Conservation (phyloP, 2,329 filamentous ascomycete species). For the Sporothrix pseudoabietina region DNA sequence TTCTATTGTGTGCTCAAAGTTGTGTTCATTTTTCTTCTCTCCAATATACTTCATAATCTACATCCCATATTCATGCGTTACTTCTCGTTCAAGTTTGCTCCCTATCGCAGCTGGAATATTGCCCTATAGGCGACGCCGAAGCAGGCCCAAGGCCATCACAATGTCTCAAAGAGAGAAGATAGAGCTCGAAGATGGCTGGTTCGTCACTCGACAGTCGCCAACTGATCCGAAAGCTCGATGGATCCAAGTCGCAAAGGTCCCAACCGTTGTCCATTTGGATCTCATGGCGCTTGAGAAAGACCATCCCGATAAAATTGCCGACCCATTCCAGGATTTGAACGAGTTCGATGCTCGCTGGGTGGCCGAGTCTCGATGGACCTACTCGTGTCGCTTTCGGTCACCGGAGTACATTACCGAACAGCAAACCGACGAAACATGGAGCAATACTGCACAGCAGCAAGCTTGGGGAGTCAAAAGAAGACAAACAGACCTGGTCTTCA, state of each 20-base stretch:
- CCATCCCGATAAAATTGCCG: conserved; percentile 56
- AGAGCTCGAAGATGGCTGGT: conserved; percentile 36
- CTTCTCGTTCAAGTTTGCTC: not conserved
- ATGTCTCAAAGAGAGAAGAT: not conserved
- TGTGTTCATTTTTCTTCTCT: not conserved
- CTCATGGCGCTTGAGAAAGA: conserved; percentile 56
- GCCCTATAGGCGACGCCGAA: too few relatives aligned
- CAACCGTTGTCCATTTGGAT: conserved; percentile 68
- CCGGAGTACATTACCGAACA: conserved; percentile 47
- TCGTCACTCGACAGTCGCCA: conserved; percentile 35
- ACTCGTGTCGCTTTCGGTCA: conserved; percentile 62
- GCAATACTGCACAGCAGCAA: too few relatives aligned
- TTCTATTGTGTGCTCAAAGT: not conserved
- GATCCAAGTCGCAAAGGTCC: conserved; percentile 62
- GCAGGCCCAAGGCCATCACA: not conserved
- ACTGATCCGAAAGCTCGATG: conserved; percentile 42
- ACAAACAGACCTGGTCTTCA: conserved; percentile 59
- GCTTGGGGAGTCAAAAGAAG: not conserved
- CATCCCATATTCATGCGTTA: not conserved
- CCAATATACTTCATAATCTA: not conserved
- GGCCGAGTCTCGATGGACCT: conserved; percentile 70
- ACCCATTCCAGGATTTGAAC: conserved; percentile 75
- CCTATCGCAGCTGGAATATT: too few relatives aligned
- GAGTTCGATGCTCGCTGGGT: conserved; percentile 75
- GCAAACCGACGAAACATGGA: conserved; percentile 41